Base-by-base conservation (phyloP, 2,329 filamentous ascomycete species). In the Paecilomyces sp. region DNA sequence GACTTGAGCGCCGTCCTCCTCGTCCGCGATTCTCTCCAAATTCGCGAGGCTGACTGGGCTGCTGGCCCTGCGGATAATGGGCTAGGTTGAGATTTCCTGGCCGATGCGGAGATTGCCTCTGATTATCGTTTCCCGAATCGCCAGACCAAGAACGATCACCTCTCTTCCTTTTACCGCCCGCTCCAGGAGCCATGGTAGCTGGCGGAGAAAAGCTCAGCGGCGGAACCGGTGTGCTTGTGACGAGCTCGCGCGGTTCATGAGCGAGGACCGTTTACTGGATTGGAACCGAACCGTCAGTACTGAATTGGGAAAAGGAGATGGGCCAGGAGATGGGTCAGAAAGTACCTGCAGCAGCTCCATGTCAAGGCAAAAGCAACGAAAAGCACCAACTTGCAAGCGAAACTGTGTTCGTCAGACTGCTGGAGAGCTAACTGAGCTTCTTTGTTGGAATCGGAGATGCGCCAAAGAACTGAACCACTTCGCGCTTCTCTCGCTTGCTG, bases 111-210 rank as follows among this genome's bases (percentile, higher is more conserved):
- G 78, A 80, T 62, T 76, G 78, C 63, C 76, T 73, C 59, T 68
- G 68, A 57, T 66, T 67, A 64, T 77, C 75, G 67, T 74, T 73
- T 51, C 68, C 68, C 53, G 73, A 73, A 61, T 80, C 77, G 57
- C 74, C 73, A 51, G 77, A 76, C 70, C 73, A 79, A 47, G 72
- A 72, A 66, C 77, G 71, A 58, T 80, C 78, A 58, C 67, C 70
- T 69, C 77, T 71, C 77, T 86, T 86, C 63, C 84, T 79, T 77
- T 87, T 87, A 58, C 76, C 75, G 64, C 74, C 74, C 58, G 72
- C 73, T 64, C 72, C 73, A 65, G 79, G 81, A 71, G 81, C 76
- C 83, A 85, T 85, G 70, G 63, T 70, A 65, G 67, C 67, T 53
- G 66, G 56, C 41, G 62, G 61, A 56, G 65, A 65, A 59, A 67